Percentiles rank a stretch among this genome's conserved stretches.
These are phyloP conservation scores for Beauveria bassiana DNA, from an alignment of 2,329 filamentous ascomycete genomes.

Conservation along the genomic window DNA sequence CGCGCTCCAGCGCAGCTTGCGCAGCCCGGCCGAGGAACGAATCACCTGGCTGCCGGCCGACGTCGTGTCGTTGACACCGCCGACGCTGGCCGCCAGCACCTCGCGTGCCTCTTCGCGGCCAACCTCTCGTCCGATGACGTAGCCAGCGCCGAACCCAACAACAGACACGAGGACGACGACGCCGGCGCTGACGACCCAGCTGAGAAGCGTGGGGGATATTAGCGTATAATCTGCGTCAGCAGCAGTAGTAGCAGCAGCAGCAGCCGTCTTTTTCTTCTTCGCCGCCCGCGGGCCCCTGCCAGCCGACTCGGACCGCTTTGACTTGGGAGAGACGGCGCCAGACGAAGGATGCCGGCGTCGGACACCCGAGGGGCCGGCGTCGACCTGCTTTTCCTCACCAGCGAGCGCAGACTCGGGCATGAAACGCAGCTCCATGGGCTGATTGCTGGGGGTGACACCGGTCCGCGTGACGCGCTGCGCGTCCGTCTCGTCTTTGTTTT, in stretches of 20 bases:
- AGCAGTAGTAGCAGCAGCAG: conserved; percentile 18
- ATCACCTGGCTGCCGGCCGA: conserved; percentile 48
- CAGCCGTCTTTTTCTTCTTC: conserved; percentile 52
- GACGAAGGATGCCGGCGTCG: conserved; percentile 19
- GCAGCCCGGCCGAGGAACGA: conserved; percentile 41
- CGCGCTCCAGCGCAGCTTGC: conserved; percentile 46
- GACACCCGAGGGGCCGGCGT: conserved; percentile 15
- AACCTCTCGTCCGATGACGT: conserved; percentile 59
- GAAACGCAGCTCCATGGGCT: conserved; percentile 51
- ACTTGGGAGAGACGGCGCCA: conserved; percentile 31
- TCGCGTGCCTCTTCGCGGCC: conserved; percentile 47
- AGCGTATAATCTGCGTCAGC: conserved; percentile 27
- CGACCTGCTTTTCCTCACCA: conserved; percentile 24
- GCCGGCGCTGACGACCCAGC: conserved; percentile 59
- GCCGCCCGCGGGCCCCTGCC: conserved; percentile 34
- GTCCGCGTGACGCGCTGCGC: conserved; percentile 24
- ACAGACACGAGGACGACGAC: conserved; percentile 61
- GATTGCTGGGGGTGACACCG: conserved; percentile 37
- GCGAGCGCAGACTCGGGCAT: conserved; percentile 55
- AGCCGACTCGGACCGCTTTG: conserved; percentile 40
- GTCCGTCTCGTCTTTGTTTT: conserved; percentile 44
- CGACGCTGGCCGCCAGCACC: conserved; percentile 34
- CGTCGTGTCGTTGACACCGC: conserved; percentile 35
- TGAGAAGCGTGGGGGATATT: conserved; percentile 53
- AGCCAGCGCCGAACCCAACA: conserved; percentile 61